phyloP scores from a whole-genome alignment of 352 stramenopile genomes.

The Phytophthora quininea region DNA sequence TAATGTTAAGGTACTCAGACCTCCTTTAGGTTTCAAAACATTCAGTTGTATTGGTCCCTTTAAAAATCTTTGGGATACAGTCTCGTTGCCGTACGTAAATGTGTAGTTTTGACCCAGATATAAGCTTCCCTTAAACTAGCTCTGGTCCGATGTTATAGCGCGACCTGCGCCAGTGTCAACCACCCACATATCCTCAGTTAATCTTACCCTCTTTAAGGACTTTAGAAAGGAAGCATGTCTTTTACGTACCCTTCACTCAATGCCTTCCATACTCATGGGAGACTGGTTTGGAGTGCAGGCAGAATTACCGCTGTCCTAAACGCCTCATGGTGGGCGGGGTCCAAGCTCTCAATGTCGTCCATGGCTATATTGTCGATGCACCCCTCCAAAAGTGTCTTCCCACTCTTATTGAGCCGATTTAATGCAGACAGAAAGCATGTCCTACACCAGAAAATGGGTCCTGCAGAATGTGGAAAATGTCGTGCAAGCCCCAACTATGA shows the following conservation, averaged over 20 bases:
- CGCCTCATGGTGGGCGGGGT: neutral
- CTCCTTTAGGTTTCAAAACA: conserved; percentile 9
- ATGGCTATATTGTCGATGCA: neutral
- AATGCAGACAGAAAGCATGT: neutral
- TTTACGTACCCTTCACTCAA: conserved; percentile 16
- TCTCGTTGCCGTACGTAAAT: conserved; percentile 10
- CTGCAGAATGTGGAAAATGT: neutral
- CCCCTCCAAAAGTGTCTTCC: conserved; percentile 8
- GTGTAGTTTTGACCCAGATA: neutral
- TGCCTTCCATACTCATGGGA: conserved; percentile 8
- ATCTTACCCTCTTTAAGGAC: conserved; percentile 1
- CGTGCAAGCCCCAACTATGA: neutral
- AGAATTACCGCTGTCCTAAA: conserved; percentile 7
- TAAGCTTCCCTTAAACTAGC: conserved; percentile 8
- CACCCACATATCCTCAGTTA: conserved; percentile 13
- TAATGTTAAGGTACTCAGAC: conserved; percentile 12
- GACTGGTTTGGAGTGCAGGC: neutral
- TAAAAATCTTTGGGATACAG: conserved; percentile 2
- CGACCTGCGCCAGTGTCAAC: conserved; percentile 11
- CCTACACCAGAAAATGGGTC: neutral
- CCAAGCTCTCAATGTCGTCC: conserved; percentile 4
- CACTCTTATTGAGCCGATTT: conserved; percentile 3
- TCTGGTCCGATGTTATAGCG: conserved; percentile 8
- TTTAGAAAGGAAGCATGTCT: conserved; percentile 5
- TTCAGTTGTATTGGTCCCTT: conserved; percentile 14